Conservation (phyloP, 1,284 basidiomycete genomes). For the Neonothopanus nambi region DNA sequence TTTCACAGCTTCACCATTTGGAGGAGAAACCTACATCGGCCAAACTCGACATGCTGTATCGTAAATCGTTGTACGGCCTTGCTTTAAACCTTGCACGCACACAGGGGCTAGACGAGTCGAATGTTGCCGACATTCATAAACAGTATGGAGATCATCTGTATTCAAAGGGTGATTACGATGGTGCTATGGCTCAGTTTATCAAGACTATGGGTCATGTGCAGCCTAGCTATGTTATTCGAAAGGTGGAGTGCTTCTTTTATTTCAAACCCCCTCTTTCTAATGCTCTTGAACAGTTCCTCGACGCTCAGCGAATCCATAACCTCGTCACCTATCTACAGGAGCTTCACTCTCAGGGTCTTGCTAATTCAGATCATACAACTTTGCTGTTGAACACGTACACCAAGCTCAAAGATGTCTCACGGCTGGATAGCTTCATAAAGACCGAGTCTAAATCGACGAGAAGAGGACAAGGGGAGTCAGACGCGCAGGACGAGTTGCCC, state of each 20-base stretch:
- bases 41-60: constrained; percentile 83
- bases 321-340: constrained; percentile 96
- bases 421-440: constrained; percentile 92
- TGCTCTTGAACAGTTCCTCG: constrained; percentile 72
- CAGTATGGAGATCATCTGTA: constrained; percentile 95
- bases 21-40: constrained; percentile 78
- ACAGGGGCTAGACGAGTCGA: constrained; percentile 68
- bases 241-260: constrained; percentile 50
- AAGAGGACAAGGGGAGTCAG: constrained; percentile 32
- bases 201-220: constrained; percentile 89
- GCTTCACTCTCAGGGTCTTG: constrained; percentile 84
- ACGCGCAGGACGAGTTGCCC: constrained; percentile 69
- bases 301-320: constrained; percentile 93
- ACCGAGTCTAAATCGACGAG: constrained; percentile 58
- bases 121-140: constrained; percentile 83
- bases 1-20: constrained; percentile 62
- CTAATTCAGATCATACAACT: constrained; percentile 96
- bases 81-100: constrained; percentile 81
- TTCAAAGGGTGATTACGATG: constrained; percentile 88
- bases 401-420: constrained; percentile 88
- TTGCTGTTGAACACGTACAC: constrained; percentile 96
- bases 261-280: neutral
- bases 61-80: constrained; percentile 71
- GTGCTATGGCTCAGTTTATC: constrained; percentile 90
- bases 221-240: constrained; percentile 95